Evolutionary conservation across 371 early-diverging fungal species (phyloP).

Genomic region (Rhizopus arrhizus): DNA sequence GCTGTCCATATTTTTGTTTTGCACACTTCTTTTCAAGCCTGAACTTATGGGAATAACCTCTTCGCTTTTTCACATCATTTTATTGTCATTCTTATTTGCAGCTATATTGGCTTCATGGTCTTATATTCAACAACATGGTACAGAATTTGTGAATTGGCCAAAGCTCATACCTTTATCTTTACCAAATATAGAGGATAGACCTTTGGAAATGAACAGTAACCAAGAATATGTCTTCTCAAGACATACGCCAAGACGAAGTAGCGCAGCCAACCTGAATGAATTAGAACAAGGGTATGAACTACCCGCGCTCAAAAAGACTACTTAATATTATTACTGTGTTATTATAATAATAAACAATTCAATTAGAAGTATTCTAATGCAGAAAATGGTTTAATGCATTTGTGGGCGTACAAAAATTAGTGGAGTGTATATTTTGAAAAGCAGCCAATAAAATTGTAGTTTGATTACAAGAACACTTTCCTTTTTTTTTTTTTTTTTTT

Average conservation of each 20-base stretch:
- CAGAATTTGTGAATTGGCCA: slow-evolving; percentile 52
- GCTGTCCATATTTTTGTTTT: slow-evolving; percentile 24
- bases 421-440: no score
- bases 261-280: slow-evolving; percentile 37
- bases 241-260: slow-evolving; percentile 21
- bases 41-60: slow-evolving; percentile 25
- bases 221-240: slow-evolving; percentile 6
- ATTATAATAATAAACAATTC: no score
- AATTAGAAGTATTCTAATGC: no score
- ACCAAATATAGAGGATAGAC: background rate
- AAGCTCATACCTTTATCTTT: slow-evolving; percentile 21
- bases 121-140: slow-evolving; percentile 43
- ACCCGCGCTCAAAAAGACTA: slow-evolving; percentile 41
- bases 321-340: slow-evolving; percentile 14
- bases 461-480: no score
- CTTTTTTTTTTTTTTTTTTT: no score
- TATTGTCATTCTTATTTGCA: slow-evolving; percentile 42
- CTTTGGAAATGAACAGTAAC: background rate
- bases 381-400: no score
- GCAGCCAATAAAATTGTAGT: no score
- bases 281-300: slow-evolving; percentile 48
- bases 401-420: no score
- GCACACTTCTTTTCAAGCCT: slow-evolving; percentile 31
- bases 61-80: slow-evolving; percentile 28
- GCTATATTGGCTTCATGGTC: slow-evolving; percentile 30